Evolutionary conservation across 2,329 filamentous ascomycete genomes (phyloP).

Genomic region (Aspergillus sp.): DNA sequence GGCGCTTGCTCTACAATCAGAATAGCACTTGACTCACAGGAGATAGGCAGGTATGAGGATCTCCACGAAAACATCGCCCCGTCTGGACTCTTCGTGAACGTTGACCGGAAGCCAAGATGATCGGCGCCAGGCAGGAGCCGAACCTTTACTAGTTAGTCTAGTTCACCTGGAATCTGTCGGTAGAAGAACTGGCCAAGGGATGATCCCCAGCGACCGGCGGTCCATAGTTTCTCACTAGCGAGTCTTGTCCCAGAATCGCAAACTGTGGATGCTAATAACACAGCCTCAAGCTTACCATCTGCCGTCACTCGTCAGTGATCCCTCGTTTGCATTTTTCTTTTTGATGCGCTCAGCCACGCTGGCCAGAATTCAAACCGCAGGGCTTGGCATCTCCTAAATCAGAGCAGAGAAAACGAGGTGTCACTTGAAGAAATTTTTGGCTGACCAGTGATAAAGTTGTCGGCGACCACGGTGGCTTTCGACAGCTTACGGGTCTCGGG

Average conservation of each 20-base stretch:
- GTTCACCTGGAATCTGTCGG: slow-evolving; percentile 4
- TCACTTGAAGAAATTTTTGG: not conserved
- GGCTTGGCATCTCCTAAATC: not conserved
- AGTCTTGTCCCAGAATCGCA: slow-evolving; percentile 7
- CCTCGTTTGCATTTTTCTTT: not conserved
- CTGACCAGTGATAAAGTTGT: not conserved
- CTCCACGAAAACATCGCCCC: too few species aligned
- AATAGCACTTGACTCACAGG: too few species aligned
- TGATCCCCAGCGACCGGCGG: slow-evolving; percentile 11
- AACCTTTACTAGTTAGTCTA: slow-evolving; percentile 6
- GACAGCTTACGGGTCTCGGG: not conserved
- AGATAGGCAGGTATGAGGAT: too few species aligned
- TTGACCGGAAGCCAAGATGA: slow-evolving; percentile 2
- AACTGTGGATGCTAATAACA: slow-evolving; percentile 3
- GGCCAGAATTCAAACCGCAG: not conserved
- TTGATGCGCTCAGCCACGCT: not conserved
- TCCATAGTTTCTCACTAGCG: slow-evolving; percentile 12
- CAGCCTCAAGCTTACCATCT: slow-evolving; percentile 16
- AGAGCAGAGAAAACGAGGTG: not conserved
- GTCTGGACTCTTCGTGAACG: not conserved
- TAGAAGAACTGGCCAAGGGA: slow-evolving; percentile 15
- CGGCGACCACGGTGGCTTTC: not conserved
- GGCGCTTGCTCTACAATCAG: not conserved
- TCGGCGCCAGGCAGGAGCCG: slow-evolving; percentile 14
- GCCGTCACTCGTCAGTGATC: slow-evolving; percentile 1